These are phyloP conservation scores for Metschnikowia picachoensis DNA, from an alignment of 805 yeast species.

Conservation along the genomic window DNA sequence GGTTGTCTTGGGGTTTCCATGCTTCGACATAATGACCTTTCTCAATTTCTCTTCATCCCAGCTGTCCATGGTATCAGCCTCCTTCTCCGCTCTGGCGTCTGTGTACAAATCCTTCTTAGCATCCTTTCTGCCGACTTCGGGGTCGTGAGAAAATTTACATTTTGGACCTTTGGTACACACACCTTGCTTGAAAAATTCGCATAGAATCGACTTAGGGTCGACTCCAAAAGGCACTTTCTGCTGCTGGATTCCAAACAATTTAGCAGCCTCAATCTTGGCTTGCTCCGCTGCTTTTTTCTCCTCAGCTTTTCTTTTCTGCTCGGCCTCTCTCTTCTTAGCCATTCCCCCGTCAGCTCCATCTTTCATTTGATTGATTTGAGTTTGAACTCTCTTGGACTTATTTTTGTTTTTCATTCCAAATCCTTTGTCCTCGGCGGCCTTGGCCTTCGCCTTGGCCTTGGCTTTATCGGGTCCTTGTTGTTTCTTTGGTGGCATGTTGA, in stretches of 20 bases:
- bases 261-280: slow-evolving; percentile 84
- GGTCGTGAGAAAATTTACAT: slow-evolving; percentile 93
- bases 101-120: slow-evolving; percentile 90
- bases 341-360: slow-evolving; percentile 45
- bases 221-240: slow-evolving; percentile 96
- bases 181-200: slow-evolving; percentile 80
- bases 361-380: slow-evolving; percentile 46
- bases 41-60: slow-evolving; percentile 98
- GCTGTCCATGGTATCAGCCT: slow-evolving; percentile 84
- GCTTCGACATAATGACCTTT: slow-evolving; percentile 81
- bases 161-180: slow-evolving; percentile 82
- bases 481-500: slow-evolving; percentile 74
- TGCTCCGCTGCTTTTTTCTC: slow-evolving; percentile 89
- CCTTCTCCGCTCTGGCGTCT: slow-evolving; percentile 73
- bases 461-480: slow-evolving; percentile 52
- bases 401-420: slow-evolving; percentile 96
- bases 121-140: slow-evolving; percentile 79
- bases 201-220: slow-evolving; percentile 90
- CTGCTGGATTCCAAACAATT: slow-evolving; percentile 63
- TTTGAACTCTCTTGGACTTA: slow-evolving; percentile 82
- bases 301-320: slow-evolving; percentile 58
- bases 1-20: slow-evolving; percentile 90
- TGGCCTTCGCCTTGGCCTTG: slow-evolving; percentile 61
- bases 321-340: slow-evolving; percentile 72
- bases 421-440: slow-evolving; percentile 77